Percentiles rank a stretch among this genome's conserved stretches.
Evolutionary conservation across 345 rosid genomes (phyloP).

Genomic region (Gossypium mustelinum): DNA sequence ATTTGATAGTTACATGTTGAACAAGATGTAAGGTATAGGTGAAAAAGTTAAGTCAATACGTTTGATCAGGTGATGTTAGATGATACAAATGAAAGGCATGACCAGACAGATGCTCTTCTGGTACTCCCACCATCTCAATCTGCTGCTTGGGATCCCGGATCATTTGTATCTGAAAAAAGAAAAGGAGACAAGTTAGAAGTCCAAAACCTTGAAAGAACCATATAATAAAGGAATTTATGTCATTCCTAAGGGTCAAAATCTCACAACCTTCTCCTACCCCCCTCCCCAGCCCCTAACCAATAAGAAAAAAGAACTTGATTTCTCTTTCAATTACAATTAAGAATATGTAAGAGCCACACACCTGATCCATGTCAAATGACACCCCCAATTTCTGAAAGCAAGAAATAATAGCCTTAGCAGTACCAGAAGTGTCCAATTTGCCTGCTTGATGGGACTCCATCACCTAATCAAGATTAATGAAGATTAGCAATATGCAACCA

Average conservation of each 20-base stretch:
- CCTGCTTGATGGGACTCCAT: slow-evolving; percentile 95
- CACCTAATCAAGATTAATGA: slow-evolving; percentile 40
- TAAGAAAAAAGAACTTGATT: not conserved
- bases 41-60: slow-evolving; percentile 38
- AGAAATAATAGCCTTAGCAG: slow-evolving; percentile 93
- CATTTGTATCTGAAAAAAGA: slow-evolving; percentile 59
- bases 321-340: not conserved
- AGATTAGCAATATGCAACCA: not conserved
- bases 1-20: slow-evolving; percentile 10
- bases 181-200: not conserved
- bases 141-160: slow-evolving; percentile 78
- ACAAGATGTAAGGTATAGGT: not conserved
- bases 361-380: slow-evolving; percentile 73
- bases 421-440: slow-evolving; percentile 88
- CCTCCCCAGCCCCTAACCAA: not conserved
- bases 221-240: not conserved
- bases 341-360: slow-evolving; percentile 15
- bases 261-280: not conserved
- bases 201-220: not conserved
- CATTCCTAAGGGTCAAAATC: not conserved
- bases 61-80: slow-evolving; percentile 82
- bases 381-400: slow-evolving; percentile 93
- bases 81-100: slow-evolving; percentile 95
- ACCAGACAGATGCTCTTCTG: slow-evolving; percentile 75
- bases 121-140: slow-evolving; percentile 86